A percentile compares a stretch with the other conserved stretches of the same genome.
phyloP scores from a whole-genome alignment of 1,284 basidiomycete genomes.

The Moniliella sp. region DNA sequence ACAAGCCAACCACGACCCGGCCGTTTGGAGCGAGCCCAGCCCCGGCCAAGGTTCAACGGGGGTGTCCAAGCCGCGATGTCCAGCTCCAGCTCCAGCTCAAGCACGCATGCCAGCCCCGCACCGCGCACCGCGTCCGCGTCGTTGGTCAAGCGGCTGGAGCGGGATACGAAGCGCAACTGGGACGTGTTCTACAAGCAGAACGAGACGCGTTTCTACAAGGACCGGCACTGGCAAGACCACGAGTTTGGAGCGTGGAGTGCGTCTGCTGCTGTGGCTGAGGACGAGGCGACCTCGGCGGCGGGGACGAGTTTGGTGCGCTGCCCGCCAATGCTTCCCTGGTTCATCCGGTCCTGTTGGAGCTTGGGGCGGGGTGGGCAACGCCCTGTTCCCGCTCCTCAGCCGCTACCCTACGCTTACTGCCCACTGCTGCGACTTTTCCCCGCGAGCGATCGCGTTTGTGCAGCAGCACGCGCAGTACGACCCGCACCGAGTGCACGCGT shows the following conservation, averaged over 20 bases:
- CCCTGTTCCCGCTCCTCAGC: constrained; percentile 23
- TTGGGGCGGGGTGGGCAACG: constrained; percentile 33
- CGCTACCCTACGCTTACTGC: constrained; percentile 11
- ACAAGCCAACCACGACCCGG: too few species aligned
- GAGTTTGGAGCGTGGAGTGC: constrained; percentile 24
- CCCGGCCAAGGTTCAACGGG: too few species aligned
- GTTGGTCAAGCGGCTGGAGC: constrained; percentile 16
- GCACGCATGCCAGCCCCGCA: too few species aligned
- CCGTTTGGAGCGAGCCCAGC: too few species aligned
- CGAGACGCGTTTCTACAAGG: constrained; percentile 31
- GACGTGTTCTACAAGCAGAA: constrained; percentile 33
- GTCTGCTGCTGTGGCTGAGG: too few species aligned
- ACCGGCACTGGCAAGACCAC: constrained; percentile 33
- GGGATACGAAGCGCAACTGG: constrained; percentile 27
- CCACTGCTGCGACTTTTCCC: constrained; percentile 31
- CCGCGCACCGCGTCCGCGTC: constrained; percentile 10
- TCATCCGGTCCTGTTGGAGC: background rate
- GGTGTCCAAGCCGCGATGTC: too few species aligned
- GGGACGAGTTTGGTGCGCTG: too few species aligned
- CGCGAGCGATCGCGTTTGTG: constrained; percentile 24
- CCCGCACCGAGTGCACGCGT: constrained; percentile 1
- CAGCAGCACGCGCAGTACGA: constrained; percentile 1
- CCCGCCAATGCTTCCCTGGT: too few species aligned
- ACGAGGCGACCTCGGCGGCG: too few species aligned
- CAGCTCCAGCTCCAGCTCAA: too few species aligned